Conservation (phyloP, 306 rosid genomes). For the Malus sieversii region DNA sequence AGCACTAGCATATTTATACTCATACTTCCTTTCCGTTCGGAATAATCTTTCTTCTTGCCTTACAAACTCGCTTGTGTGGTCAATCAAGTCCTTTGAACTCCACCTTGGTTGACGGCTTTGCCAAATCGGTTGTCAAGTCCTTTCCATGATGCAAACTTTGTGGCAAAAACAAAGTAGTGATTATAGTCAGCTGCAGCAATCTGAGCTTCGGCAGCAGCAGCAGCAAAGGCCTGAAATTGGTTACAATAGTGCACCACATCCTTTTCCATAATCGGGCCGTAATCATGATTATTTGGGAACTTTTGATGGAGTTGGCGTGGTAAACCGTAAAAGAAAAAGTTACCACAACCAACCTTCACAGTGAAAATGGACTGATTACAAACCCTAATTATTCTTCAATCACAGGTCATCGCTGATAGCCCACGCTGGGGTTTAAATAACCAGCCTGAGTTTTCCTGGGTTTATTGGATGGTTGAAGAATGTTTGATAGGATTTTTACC, state of each 20-base stretch:
- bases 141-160: not conserved
- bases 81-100: no score
- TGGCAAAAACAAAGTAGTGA: not conserved
- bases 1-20: no score
- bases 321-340: not conserved
- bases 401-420: not conserved
- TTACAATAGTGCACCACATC: not conserved
- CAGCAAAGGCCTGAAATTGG: not conserved
- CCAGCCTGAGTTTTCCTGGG: not conserved
- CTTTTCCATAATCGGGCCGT: not conserved
- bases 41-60: no score
- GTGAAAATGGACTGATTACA: not conserved
- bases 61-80: no score
- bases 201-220: not conserved
- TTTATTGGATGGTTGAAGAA: not conserved
- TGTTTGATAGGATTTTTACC: no score
- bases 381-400: not conserved
- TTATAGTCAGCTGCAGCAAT: not conserved
- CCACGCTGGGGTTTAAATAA: not conserved
- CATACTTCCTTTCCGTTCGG: no score
- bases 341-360: not conserved
- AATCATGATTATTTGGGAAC: not conserved
- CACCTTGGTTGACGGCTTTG: no score
- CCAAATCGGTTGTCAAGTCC: no score
- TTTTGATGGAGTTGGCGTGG: not conserved